Evolutionary conservation across 1,284 basidiomycete genomes (phyloP), one percentile per base, ranked within the genome.

Genomic region (Moesziomyces globuligerus): DNA sequence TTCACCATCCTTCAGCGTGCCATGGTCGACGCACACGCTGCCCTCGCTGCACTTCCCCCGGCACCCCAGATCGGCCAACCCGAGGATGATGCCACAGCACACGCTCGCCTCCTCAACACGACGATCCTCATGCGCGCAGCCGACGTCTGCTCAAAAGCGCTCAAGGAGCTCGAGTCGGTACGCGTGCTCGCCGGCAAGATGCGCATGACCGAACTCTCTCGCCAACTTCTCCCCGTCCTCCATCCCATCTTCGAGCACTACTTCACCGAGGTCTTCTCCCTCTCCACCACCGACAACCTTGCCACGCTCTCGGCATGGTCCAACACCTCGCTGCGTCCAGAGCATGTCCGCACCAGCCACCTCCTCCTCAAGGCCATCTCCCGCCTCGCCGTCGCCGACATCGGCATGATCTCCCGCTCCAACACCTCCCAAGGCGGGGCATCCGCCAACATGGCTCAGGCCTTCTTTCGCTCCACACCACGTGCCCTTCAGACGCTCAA

Each of bases 121-220:
- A 64, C 72, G 8, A 42, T 76, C 0, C 61, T 81, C 21, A 62
- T 81, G 65, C 71, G 77, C 24, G 72, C 74, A 23, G 67, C 73
- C 2, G 77, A 82, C 41, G 72, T 76, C 21, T 64, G 72, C 43
- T 62, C 68, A 32, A 71, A 74, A 46, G 72, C 67, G 29, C 59
- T 81, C 36, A 82, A 81, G 64, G 78, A 80, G 50, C 74, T 82
- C 38, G 72, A 62, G 20, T 67, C 71, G 11, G 77, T 80, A 21
- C 74, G 72, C 24, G 60, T 82, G 7, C 59, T 81, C 10, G 75
- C 79, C 10, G 80, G 80, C 34, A 79, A 77, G 57, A 68, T 82
- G 52, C 71, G 78, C 25, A 81, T 82, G 79, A 68, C 79, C 25
- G 77, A 80, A 42, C 71, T 82, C 38, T 75, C 77, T n/a, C 52